Conservation (phyloP, 176 grass and related monocot species). For the Oryza meyeriana region DNA sequence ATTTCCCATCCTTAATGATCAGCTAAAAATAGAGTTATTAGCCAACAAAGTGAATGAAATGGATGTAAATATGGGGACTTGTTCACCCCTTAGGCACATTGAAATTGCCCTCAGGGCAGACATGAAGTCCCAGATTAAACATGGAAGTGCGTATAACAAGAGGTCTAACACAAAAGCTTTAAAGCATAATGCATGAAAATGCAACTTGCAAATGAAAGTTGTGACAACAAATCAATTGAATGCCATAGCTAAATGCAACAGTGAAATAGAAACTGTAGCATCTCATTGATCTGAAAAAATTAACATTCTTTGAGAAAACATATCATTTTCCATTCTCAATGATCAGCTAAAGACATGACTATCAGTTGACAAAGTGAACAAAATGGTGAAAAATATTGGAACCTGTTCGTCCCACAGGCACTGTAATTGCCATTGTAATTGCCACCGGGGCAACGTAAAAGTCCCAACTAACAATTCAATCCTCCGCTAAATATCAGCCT, state of each 20-base stretch:
- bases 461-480: not conserved
- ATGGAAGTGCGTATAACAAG: not conserved
- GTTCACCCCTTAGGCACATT: constrained; percentile 33
- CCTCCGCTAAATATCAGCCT: not conserved
- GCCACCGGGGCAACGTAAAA: not conserved
- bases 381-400: not conserved
- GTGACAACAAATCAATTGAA: not conserved
- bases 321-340: not conserved
- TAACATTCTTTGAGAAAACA: not conserved
- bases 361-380: not conserved
- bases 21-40: constrained; percentile 26
- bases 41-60: constrained; percentile 53
- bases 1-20: constrained; percentile 55
- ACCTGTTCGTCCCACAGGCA: not conserved
- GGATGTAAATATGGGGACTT: constrained; percentile 27
- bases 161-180: not conserved
- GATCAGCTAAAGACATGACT: not conserved
- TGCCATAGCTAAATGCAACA: not conserved
- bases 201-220: not conserved
- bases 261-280: not conserved
- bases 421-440: no score
- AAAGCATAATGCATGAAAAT: not conserved
- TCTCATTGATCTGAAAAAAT: not conserved
- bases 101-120: constrained; percentile 34
- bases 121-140: constrained; percentile 3